A percentile compares a stretch with the other conserved stretches of the same genome.
phyloP scores from a whole-genome alignment of 2,329 filamentous ascomycete genomes.

The Alternaria metachromatica region DNA sequence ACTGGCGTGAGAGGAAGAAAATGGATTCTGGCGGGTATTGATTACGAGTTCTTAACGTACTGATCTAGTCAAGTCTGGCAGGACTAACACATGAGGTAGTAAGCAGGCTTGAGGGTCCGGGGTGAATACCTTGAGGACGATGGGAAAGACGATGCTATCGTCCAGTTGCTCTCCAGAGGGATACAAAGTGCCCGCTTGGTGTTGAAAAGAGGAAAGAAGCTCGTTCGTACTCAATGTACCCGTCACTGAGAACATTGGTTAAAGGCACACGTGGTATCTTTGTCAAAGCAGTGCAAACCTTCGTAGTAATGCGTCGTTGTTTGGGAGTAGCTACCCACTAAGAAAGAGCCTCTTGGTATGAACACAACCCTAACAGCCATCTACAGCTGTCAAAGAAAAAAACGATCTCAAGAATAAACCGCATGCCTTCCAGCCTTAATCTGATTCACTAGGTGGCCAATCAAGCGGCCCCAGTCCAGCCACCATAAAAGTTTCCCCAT shows the following conservation, averaged over 20 bases:
- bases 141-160: background rate
- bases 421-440: no score
- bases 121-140: background rate
- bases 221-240: background rate
- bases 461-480: no score
- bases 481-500: background rate
- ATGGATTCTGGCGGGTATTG: background rate
- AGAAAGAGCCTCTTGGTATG: background rate
- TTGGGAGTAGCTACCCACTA: background rate
- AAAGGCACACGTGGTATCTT: background rate
- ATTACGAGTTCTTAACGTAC: background rate
- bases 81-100: background rate
- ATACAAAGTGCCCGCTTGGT: no score
- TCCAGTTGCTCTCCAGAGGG: no score
- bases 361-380: background rate
- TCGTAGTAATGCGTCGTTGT: background rate
- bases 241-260: background rate
- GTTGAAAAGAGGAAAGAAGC: no score
- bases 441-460: no score
- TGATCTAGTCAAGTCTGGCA: background rate
- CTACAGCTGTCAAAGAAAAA: background rate
- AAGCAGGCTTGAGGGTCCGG: background rate
- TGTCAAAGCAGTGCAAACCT: background rate
- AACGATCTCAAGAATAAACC: no score
- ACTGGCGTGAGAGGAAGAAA: background rate